These are phyloP conservation scores for Hawksworthiomyces lignivorus DNA, from an alignment of 2,329 filamentous ascomycete species.

Conservation along the genomic window DNA sequence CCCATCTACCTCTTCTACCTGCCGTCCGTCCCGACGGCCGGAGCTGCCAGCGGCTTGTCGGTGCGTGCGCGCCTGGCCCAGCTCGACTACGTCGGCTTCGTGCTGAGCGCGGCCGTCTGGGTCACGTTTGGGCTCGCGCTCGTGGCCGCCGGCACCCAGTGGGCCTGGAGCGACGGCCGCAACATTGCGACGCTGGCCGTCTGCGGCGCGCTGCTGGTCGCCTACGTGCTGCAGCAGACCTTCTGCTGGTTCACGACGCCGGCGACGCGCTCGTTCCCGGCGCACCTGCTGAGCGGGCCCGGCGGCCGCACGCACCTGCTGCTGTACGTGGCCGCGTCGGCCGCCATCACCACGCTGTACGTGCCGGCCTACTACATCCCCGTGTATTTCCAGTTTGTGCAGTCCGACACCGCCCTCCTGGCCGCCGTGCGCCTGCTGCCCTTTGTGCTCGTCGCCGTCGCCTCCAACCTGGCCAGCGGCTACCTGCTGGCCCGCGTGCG, in stretches of 20 bases:
- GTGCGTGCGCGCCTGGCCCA: constrained; percentile 30
- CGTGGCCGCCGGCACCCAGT: constrained; percentile 32
- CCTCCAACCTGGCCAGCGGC: constrained; percentile 18
- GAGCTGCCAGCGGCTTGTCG: constrained; percentile 11
- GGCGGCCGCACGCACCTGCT: constrained; percentile 28
- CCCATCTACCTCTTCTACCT: constrained; percentile 21
- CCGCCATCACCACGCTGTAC: constrained; percentile 25
- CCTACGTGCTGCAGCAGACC: constrained; percentile 35
- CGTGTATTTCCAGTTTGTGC: constrained; percentile 42
- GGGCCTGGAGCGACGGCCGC: constrained; percentile 25
- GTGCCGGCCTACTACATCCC: constrained; percentile 42
- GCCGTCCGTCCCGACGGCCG: constrained; percentile 22
- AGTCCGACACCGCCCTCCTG: constrained; percentile 28
- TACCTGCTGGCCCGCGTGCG: constrained; percentile 7
- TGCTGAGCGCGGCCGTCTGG: constrained; percentile 30
- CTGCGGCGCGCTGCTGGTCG: constrained; percentile 15
- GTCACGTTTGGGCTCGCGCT: constrained; percentile 32
- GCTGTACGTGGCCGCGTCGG: constrained; percentile 29
- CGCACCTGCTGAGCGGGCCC: constrained; percentile 32
- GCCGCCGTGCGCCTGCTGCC: constrained; percentile 31
- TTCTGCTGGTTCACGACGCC: constrained; percentile 31
- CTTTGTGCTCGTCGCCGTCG: constrained; percentile 22
- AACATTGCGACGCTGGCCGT: constrained; percentile 29
- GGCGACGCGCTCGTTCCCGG: constrained; percentile 34
- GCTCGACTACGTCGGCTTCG: constrained; percentile 31